phyloP scores from a whole-genome alignment of 2,329 filamentous ascomycete genomes.

The Fusarium ambrosium region DNA sequence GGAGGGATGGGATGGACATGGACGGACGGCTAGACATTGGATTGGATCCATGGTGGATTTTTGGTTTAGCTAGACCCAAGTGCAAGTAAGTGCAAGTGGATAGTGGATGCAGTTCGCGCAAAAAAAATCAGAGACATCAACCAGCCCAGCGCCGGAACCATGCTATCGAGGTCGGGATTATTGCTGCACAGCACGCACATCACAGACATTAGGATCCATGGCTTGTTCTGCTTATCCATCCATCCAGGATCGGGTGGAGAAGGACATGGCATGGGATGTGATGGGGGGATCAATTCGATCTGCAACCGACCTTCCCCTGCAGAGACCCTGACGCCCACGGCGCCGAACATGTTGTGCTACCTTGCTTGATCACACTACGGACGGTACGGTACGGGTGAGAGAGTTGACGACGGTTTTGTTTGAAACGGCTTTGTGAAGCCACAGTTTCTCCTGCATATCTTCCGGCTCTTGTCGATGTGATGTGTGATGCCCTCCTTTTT shows the following conservation, averaged over 20 bases:
- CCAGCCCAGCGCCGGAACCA: slow-evolving; percentile 23
- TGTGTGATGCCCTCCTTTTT: background rate
- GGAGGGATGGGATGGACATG: slow-evolving; percentile 1
- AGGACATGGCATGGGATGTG: background rate
- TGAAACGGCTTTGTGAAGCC: slow-evolving; percentile 16
- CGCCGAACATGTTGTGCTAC: slow-evolving; percentile 35
- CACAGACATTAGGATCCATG: slow-evolving; percentile 21
- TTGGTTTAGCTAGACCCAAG: background rate
- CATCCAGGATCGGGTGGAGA: background rate
- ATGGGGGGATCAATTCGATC: slow-evolving; percentile 36
- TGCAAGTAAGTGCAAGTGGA: background rate
- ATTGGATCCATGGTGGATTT: slow-evolving; percentile 6
- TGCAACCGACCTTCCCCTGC: slow-evolving; percentile 34
- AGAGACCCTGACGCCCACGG: slow-evolving; percentile 23
- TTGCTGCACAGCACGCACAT: slow-evolving; percentile 36
- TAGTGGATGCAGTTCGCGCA: slow-evolving; percentile 41
- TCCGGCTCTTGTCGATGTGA: background rate
- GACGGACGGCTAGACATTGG: slow-evolving; percentile 1
- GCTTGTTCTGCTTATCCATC: slow-evolving; percentile 19
- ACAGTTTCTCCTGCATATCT: slow-evolving; percentile 14
- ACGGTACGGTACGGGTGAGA: slow-evolving; percentile 12
- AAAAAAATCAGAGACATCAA: slow-evolving; percentile 10
- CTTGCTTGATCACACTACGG: slow-evolving; percentile 3
- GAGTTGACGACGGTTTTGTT: slow-evolving; percentile 5
- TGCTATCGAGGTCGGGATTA: slow-evolving; percentile 4